Conservation (phyloP, 2,329 filamentous ascomycete genomes). For the Colletotrichum godetiae region DNA sequence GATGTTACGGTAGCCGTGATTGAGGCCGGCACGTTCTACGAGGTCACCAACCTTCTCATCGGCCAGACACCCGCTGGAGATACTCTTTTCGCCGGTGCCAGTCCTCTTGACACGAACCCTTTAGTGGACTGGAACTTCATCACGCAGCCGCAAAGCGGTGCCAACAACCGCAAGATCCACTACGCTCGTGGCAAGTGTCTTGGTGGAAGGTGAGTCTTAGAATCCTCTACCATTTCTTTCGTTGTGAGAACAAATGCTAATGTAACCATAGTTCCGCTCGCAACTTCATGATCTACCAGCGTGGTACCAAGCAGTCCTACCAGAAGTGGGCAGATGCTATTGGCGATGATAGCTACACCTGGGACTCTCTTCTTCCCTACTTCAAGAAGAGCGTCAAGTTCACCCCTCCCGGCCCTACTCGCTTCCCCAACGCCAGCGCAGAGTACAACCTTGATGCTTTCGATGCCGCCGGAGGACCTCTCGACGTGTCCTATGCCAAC, state of each 20-base stretch:
- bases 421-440: conserved; percentile 37
- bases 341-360: conserved; percentile 44
- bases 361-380: conserved; percentile 44
- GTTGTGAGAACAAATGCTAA: neutral
- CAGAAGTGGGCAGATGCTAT: conserved; percentile 46
- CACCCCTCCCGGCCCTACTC: conserved; percentile 41
- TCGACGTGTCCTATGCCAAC: conserved; percentile 42
- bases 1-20: conserved; percentile 48
- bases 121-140: conserved; percentile 46
- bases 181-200: conserved; percentile 51
- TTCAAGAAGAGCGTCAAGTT: conserved; percentile 46
- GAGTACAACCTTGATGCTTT: conserved; percentile 41
- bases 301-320: conserved; percentile 39
- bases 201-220: conserved; percentile 38
- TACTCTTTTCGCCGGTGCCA: conserved; percentile 14
- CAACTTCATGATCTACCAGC: conserved; percentile 45
- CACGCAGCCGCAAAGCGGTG: conserved; percentile 41
- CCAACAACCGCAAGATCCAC: conserved; percentile 43
- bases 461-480: conserved; percentile 42
- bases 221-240: neutral
- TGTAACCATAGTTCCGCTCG: conserved; percentile 36
- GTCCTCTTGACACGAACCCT: conserved; percentile 35
- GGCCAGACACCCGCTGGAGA: conserved; percentile 38
- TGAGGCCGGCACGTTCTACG: conserved; percentile 50
- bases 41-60: conserved; percentile 43